Conservation (phyloP, 306 rosid species). For the Ochetophila trinervis region DNA sequence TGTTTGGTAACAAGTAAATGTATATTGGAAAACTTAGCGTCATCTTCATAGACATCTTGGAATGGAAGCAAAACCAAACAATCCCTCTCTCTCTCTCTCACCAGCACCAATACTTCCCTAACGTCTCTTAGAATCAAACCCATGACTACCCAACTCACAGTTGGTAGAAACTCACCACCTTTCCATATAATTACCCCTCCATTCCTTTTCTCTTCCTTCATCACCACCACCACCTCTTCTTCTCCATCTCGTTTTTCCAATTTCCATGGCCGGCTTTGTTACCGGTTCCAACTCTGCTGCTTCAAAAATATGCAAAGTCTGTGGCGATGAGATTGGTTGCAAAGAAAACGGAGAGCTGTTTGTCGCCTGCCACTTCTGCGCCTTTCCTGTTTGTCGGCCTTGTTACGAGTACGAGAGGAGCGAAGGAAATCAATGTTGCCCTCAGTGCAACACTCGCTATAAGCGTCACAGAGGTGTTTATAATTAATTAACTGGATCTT, state of each 20-base stretch:
- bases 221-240: background rate
- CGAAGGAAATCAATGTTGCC: slow-evolving; percentile 84
- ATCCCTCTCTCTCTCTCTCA: slow-evolving; percentile 10
- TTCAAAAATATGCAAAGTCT: slow-evolving; percentile 62
- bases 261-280: slow-evolving; percentile 63
- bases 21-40: slow-evolving; percentile 8
- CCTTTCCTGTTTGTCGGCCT: slow-evolving; percentile 85
- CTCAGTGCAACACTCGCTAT: slow-evolving; percentile 87
- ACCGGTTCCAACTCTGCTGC: slow-evolving; percentile 54
- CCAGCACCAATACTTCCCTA: slow-evolving; percentile 23
- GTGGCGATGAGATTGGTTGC: slow-evolving; percentile 81
- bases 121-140: slow-evolving; percentile 74
- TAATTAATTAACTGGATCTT: background rate
- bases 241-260: background rate
- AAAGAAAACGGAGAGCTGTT: slow-evolving; percentile 69
- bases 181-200: slow-evolving; percentile 47
- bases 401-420: slow-evolving; percentile 92
- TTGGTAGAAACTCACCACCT: slow-evolving; percentile 45
- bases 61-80: slow-evolving; percentile 43
- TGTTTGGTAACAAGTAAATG: background rate
- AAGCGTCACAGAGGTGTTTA: slow-evolving; percentile 76
- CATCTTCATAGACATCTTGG: slow-evolving; percentile 38
- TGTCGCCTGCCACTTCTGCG: slow-evolving; percentile 78
- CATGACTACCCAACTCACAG: slow-evolving; percentile 83
- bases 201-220: slow-evolving; percentile 16